Evolutionary conservation across 352 stramenopile genomes (phyloP).

Genomic region (Globisporangium polare): DNA sequence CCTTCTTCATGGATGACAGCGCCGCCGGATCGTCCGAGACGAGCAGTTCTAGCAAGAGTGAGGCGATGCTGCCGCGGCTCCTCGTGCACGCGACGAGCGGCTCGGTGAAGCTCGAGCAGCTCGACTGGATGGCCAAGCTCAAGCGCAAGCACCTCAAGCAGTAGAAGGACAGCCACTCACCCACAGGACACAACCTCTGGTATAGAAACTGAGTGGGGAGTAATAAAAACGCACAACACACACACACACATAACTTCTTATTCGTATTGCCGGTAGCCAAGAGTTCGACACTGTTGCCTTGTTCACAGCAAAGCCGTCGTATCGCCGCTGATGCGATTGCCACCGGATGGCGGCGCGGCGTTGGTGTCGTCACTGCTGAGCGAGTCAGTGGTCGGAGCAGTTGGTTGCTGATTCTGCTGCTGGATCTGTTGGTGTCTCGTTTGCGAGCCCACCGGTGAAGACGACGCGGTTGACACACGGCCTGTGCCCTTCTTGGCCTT

Average conservation of each 20-base stretch:
- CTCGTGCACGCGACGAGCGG: slow-evolving; percentile 48
- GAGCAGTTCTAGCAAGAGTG: slow-evolving; percentile 4
- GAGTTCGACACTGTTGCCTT: background rate
- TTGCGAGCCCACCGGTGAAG: background rate
- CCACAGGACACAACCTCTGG: background rate
- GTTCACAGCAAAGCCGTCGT: background rate
- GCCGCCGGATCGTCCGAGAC: background rate
- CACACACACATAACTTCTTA: background rate
- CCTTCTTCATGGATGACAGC: slow-evolving; percentile 61
- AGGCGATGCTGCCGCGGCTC: slow-evolving; percentile 21
- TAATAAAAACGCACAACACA: background rate
- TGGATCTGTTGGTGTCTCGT: background rate
- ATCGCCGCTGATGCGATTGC: background rate
- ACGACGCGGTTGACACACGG: background rate
- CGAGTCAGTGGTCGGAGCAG: background rate
- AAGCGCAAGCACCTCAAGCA: slow-evolving; percentile 62
- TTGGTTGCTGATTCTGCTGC: background rate
- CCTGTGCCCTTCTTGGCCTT: slow-evolving; percentile 8
- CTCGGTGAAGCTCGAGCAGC: slow-evolving; percentile 43
- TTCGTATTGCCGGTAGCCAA: too few relatives aligned
- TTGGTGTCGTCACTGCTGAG: background rate
- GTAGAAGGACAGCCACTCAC: background rate
- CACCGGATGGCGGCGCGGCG: background rate
- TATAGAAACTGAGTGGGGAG: background rate
- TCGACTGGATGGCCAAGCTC: slow-evolving; percentile 82